These are phyloP conservation scores for Ophiobolus disseminans DNA, from an alignment of 2,329 filamentous ascomycete species.

Conservation along the genomic window DNA sequence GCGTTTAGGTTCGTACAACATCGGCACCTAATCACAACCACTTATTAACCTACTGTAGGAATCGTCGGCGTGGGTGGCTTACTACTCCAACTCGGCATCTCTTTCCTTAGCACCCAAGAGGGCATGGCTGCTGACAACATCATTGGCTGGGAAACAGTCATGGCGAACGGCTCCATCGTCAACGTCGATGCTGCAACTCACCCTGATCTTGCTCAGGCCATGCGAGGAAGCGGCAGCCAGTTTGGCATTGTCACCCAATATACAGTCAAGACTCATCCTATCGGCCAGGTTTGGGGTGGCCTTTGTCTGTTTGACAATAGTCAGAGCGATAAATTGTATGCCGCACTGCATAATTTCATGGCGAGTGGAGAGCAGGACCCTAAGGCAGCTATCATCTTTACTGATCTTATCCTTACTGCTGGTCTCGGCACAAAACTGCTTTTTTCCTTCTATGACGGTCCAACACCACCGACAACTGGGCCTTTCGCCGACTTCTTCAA, in stretches of 20 bases:
- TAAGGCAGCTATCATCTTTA: constrained; percentile 33
- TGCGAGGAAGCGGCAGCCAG: constrained; percentile 35
- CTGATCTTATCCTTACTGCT: constrained; percentile 16
- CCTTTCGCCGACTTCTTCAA: constrained; percentile 45
- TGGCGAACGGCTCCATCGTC: constrained; percentile 38
- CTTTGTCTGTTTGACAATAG: constrained; percentile 40
- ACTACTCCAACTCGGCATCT: constrained; percentile 29
- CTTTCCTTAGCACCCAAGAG: constrained; percentile 32
- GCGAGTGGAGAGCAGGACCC: constrained; percentile 30
- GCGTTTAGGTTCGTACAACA: constrained; percentile 20
- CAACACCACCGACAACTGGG: constrained; percentile 37
- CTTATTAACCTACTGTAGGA: constrained; percentile 9
- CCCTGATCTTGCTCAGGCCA: constrained; percentile 44
- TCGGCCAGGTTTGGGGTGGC: constrained; percentile 51
- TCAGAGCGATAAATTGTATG: constrained; percentile 39
- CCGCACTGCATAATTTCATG: constrained; percentile 44
- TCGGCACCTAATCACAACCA: neutral
- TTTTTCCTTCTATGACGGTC: constrained; percentile 32
- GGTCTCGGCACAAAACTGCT: constrained; percentile 16
- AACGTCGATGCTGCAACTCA: constrained; percentile 31
- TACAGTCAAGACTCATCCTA: constrained; percentile 28
- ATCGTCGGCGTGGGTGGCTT: constrained; percentile 32
- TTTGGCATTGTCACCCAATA: constrained; percentile 40
- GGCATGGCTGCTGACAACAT: constrained; percentile 43
- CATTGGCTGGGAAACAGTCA: constrained; percentile 41